These are phyloP conservation scores for Sarcocystis neurona DNA, from an alignment of 169 alveolate genomes.

Conservation along the genomic window DNA sequence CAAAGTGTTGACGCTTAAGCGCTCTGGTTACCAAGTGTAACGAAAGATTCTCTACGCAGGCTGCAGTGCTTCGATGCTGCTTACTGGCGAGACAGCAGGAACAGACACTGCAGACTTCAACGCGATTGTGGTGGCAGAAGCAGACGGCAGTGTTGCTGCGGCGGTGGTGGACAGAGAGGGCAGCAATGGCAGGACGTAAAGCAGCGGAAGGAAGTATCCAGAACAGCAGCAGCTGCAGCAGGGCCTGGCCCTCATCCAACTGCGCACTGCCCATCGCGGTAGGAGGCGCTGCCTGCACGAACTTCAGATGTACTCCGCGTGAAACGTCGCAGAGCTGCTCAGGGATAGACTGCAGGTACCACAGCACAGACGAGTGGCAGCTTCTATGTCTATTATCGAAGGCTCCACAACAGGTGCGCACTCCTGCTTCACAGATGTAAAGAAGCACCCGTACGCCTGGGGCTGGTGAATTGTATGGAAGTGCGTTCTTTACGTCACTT, in stretches of 20 bases:
- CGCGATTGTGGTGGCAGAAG: slow-evolving; percentile 82
- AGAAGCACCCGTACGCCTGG: too few species aligned
- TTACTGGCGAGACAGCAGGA: slow-evolving; percentile 81
- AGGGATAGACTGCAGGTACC: background rate
- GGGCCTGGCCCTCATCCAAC: background rate
- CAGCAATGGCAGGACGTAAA: slow-evolving; percentile 76
- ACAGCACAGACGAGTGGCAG: background rate
- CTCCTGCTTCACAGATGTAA: too few species aligned
- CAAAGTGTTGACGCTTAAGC: background rate
- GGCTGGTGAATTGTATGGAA: too few species aligned
- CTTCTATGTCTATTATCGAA: background rate
- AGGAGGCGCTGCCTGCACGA: slow-evolving; percentile 6
- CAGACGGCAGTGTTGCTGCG: slow-evolving; percentile 83
- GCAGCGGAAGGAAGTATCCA: slow-evolving; percentile 81
- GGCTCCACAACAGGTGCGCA: too few species aligned
- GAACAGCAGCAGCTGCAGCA: slow-evolving; percentile 67
- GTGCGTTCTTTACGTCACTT: too few species aligned
- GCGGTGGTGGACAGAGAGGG: slow-evolving; percentile 75
- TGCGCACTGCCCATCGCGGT: background rate
- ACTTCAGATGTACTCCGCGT: slow-evolving; percentile 30
- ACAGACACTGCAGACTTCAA: slow-evolving; percentile 83
- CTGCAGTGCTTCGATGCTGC: background rate
- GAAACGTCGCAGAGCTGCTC: slow-evolving; percentile 47
- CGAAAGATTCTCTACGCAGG: background rate
- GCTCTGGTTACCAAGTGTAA: background rate